A percentile compares a stretch with the other conserved stretches of the same genome.
Evolutionary conservation across 169 alveolate genomes (phyloP).

Genomic region (Cryptosporidium ryanae): DNA sequence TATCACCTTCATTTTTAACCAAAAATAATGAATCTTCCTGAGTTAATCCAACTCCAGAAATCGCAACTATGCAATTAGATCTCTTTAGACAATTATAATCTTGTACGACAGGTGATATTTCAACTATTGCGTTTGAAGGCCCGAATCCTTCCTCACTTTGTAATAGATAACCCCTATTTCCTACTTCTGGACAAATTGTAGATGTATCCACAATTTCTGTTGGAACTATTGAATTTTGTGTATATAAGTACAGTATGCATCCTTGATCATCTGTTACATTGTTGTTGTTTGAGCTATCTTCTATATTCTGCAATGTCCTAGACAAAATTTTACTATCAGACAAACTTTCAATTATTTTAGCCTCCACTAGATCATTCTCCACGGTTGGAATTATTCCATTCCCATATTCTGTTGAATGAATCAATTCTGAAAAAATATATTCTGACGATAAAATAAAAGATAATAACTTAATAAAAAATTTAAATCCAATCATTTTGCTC

Average conservation of each 20-base stretch:
- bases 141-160: slow-evolving; percentile 28
- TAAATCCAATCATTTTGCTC: too few relatives aligned
- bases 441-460: background rate
- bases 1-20: background rate
- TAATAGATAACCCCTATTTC: slow-evolving; percentile 47
- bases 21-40: slow-evolving; percentile 43
- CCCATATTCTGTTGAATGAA: slow-evolving; percentile 5
- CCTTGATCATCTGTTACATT: background rate
- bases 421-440: background rate
- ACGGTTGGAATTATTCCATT: slow-evolving; percentile 1
- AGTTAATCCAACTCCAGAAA: slow-evolving; percentile 51
- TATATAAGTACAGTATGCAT: slow-evolving; percentile 32
- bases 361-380: background rate
- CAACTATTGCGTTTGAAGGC: slow-evolving; percentile 51
- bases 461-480: background rate
- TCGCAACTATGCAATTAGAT: slow-evolving; percentile 42
- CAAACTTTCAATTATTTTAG: background rate
- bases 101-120: slow-evolving; percentile 57
- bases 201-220: slow-evolving; percentile 47
- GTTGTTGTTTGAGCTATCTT: background rate
- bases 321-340: background rate
- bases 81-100: slow-evolving; percentile 55
- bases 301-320: slow-evolving; percentile 3
- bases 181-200: slow-evolving; percentile 49
- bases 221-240: slow-evolving; percentile 25